Evolutionary conservation across 208 protist genomes (phyloP), one percentile per base, ranked within the genome.

Genomic region (Trypanosoma rangeli): DNA sequence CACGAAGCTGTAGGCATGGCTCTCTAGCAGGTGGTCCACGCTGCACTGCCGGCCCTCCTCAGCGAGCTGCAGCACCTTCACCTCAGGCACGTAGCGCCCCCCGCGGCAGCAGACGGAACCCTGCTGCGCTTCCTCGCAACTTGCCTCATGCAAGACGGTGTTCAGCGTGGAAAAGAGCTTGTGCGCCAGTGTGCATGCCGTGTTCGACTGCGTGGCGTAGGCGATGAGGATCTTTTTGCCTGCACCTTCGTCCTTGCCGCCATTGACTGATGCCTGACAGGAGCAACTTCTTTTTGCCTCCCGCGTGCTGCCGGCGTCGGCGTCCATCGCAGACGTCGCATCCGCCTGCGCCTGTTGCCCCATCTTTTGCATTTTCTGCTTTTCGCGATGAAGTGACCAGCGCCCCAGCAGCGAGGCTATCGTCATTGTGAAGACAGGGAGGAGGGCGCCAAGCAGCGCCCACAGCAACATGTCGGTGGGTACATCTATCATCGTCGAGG

Each of bases 151-250:
- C 29, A 74, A 56, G 4, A 62, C 55, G 0, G 59, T 29, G 0
- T 15, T 39, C 18, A 78, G 55, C 5, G 68, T 72, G 29, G 82
- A 69, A 64, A 93, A 86, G 8, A 93, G 80, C 56, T 90, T 86
- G 66, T 93, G 79, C 9, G 87, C 72, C 28, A 90, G 70, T 24
- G 74, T 73, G n/a, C 80, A 79, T 10, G 82, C 81, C 29, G 78
- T 90, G 56, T 86, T 78, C 13, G 77, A 78, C 54, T 90, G 71
- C 5, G 82, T 87, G 24, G 87, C 87, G 73, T 93, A 93, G 18
- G 84, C 84, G 33, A 93, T 83, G 3, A 89, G 58, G 31, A 93
- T 86, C 16, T 80, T 82, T 35, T 77, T 73, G 56, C 65, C 8
- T 63, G 63, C 28, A 60, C 44, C 22, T 56, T 68, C 18, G 59